Percentiles rank a stretch among this genome's conserved stretches.
Evolutionary conservation across 495 filamentous ascomycete genomes (phyloP).

Genomic region (Talaromyces ruber): DNA sequence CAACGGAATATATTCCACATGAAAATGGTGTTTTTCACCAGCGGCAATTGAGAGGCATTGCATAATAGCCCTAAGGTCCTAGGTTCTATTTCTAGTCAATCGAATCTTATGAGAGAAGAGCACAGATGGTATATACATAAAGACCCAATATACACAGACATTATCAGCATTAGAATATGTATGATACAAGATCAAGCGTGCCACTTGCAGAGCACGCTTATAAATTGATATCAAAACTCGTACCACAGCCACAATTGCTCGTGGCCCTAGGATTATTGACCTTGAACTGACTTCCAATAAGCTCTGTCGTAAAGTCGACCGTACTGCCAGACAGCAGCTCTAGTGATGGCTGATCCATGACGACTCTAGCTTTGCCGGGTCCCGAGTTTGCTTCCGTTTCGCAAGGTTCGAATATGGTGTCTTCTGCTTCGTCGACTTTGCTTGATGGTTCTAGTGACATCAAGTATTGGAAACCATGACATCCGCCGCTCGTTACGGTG

Average conservation of each 20-base stretch:
- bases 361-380: constrained; percentile 62
- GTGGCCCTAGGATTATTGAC: constrained; percentile 83
- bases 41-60: background rate
- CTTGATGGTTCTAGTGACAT: constrained; percentile 67
- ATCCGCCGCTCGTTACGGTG: constrained; percentile 84
- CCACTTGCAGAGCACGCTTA: constrained; percentile 14
- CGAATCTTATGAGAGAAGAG: background rate
- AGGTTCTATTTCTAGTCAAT: background rate
- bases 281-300: constrained; percentile 98
- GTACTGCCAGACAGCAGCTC: constrained; percentile 87
- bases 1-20: too few species aligned
- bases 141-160: background rate
- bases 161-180: background rate
- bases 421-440: constrained; percentile 61
- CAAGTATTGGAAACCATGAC: constrained; percentile 96
- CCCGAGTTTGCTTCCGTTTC: constrained; percentile 15
- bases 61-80: background rate
- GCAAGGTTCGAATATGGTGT: constrained; percentile 52
- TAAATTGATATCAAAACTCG: constrained; percentile 88
- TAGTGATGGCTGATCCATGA: constrained; percentile 81
- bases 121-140: background rate
- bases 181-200: background rate
- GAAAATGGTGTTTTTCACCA: too few species aligned
- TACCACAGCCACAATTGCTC: constrained; percentile 95
- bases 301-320: constrained; percentile 90